These are phyloP conservation scores for Psidium friedrichsthalianum DNA, from an alignment of 345 rosid genomes.

Conservation along the genomic window DNA sequence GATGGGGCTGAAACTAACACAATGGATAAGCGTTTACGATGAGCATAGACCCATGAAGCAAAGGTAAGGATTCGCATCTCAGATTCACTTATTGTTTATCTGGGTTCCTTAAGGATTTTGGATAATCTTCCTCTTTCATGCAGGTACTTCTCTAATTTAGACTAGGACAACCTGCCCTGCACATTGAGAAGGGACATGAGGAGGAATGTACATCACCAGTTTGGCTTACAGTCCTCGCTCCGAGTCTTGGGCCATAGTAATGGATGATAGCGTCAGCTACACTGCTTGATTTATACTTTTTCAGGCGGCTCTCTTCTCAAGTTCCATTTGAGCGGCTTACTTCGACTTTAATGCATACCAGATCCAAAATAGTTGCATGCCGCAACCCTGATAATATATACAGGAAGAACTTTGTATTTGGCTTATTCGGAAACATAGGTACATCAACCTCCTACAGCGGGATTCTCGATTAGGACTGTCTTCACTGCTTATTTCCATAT, in stretches of 20 bases:
- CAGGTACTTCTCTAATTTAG: constrained; percentile 77
- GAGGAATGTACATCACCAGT: constrained; percentile 71
- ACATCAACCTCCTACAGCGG: not conserved
- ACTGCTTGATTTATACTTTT: constrained; percentile 56
- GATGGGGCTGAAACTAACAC: not conserved
- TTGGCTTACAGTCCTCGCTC: constrained; percentile 43
- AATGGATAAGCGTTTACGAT: constrained; percentile 1
- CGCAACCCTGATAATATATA: not conserved
- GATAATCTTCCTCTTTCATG: not conserved
- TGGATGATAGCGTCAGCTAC: constrained; percentile 88
- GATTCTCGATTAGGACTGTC: not conserved
- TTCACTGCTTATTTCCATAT: not conserved
- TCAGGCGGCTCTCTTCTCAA: constrained; percentile 59
- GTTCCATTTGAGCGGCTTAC: constrained; percentile 10
- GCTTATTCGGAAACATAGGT: not conserved
- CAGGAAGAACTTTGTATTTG: not conserved
- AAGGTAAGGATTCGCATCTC: not conserved
- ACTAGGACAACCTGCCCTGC: constrained; percentile 61
- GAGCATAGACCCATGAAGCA: constrained; percentile 1
- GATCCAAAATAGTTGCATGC: not conserved
- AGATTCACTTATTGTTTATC: not conserved
- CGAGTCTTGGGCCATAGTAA: constrained; percentile 77
- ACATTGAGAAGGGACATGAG: constrained; percentile 70
- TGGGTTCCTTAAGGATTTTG: not conserved
- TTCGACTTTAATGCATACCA: not conserved